Conservation (phyloP, 2,329 filamentous ascomycete genomes). For the Fusarium sp. region DNA sequence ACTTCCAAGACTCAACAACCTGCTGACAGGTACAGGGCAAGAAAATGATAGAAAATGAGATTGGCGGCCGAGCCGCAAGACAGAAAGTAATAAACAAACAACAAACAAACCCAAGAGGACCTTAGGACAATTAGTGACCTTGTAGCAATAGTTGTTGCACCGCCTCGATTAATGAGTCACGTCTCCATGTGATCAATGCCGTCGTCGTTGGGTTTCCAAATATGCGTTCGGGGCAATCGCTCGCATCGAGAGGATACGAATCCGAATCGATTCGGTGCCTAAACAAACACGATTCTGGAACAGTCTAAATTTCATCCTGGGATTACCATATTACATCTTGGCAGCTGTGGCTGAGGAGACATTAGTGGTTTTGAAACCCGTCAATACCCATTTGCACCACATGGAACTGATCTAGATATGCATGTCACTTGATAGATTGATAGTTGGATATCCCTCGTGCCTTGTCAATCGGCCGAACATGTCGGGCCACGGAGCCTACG, state of each 20-base stretch:
- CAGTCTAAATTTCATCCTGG: constrained; percentile 1
- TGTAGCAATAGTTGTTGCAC: background rate
- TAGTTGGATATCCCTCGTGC: background rate
- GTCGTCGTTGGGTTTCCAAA: background rate
- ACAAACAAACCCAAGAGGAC: too few relatives aligned
- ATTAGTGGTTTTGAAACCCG: background rate
- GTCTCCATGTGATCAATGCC: background rate
- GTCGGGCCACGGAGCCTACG: constrained; percentile 29
- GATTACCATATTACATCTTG: background rate
- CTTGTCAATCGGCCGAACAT: constrained; percentile 28
- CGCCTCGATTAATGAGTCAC: background rate
- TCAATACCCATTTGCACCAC: background rate
- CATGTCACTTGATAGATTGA: background rate
- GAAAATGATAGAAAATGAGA: too few relatives aligned
- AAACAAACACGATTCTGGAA: constrained; percentile 9
- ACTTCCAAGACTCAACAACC: too few relatives aligned
- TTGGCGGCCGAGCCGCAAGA: too few relatives aligned
- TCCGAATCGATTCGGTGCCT: background rate
- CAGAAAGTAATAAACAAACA: too few relatives aligned
- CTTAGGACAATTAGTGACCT: background rate
- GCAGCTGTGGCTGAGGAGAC: background rate
- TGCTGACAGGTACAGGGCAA: too few relatives aligned
- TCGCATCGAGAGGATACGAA: constrained; percentile 8
- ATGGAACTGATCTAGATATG: background rate
- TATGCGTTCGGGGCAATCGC: background rate